Conservation (phyloP, 345 rosid genomes). For the Populus ilicifolia region DNA sequence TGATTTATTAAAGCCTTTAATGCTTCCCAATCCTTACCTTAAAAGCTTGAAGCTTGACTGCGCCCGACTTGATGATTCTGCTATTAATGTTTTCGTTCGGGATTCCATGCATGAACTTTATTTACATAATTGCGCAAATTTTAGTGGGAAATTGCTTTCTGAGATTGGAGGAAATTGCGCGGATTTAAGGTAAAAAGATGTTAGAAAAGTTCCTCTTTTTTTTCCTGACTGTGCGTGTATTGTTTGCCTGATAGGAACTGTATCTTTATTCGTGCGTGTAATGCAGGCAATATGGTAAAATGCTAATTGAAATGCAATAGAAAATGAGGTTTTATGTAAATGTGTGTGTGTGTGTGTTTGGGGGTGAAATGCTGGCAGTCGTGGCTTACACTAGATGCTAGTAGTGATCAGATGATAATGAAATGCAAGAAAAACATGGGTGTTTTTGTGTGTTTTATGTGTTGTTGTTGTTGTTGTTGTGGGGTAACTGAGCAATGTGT, state of each 20-base stretch:
- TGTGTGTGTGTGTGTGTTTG: too few relatives aligned
- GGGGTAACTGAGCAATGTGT: background rate
- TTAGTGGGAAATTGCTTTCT: constrained; percentile 71
- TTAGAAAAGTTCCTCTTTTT: too few relatives aligned
- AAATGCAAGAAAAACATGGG: background rate
- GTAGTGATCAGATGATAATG: background rate
- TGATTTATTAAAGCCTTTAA: constrained; percentile 58
- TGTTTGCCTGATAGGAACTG: background rate
- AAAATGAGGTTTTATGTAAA: background rate
- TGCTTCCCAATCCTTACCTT: constrained; percentile 65
- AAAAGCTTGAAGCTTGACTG: constrained; percentile 79
- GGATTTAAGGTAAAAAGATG: constrained; percentile 50
- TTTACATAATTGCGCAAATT: constrained; percentile 65
- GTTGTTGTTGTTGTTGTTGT: background rate
- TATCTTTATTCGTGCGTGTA: too few relatives aligned
- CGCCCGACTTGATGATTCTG: constrained; percentile 59
- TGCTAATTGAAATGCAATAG: background rate
- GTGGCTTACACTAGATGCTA: background rate
- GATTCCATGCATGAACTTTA: constrained; percentile 68
- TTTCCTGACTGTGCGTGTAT: background rate
- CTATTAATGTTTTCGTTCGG: constrained; percentile 44
- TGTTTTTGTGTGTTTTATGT: too few relatives aligned
- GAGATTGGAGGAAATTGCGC: constrained; percentile 69
- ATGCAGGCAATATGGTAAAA: background rate
- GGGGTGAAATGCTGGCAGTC: background rate